Conservation (phyloP, 2,329 filamentous ascomycete genomes). For the Helicocarpus griseus region DNA sequence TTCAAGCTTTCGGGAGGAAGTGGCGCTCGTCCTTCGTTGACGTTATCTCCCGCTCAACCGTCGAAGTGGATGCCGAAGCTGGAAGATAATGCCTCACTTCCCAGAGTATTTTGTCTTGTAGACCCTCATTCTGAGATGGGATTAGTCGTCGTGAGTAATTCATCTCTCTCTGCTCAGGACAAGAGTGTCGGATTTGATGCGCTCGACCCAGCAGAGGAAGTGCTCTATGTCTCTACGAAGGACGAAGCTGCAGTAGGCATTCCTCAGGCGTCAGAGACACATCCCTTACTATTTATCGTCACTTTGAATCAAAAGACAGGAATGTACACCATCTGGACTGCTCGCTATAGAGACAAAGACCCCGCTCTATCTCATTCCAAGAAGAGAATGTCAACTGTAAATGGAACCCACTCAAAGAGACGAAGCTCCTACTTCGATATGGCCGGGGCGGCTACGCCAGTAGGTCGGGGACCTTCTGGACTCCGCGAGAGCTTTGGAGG, state of each 20-base stretch:
- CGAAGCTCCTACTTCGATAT: conserved; percentile 55
- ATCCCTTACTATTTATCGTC: conserved; percentile 58
- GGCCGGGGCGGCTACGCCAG: conserved; percentile 69
- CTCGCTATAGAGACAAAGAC: conserved; percentile 64
- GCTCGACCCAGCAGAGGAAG: conserved; percentile 68
- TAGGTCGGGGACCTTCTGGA: conserved; percentile 49
- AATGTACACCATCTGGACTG: conserved; percentile 75
- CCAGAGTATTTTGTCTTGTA: conserved; percentile 68
- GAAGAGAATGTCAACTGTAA: conserved; percentile 44
- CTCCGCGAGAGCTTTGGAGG: conserved; percentile 69
- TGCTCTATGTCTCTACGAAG: conserved; percentile 68
- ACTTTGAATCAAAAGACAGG: conserved; percentile 70
- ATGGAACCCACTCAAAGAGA: conserved; percentile 55
- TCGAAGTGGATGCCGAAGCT: conserved; percentile 50
- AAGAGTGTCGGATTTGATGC: conserved; percentile 40
- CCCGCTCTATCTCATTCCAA: conserved; percentile 34
- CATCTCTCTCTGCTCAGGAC: conserved; percentile 23
- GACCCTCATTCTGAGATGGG: conserved; percentile 82
- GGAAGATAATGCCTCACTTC: conserved; percentile 45
- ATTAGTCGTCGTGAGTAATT: conserved; percentile 55
- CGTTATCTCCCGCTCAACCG: conserved; percentile 42
- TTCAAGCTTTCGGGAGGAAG: conserved; percentile 24
- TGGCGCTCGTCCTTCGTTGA: conserved; percentile 37
- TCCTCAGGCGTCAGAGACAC: neutral
- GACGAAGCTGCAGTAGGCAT: conserved; percentile 35